Percentiles rank a stretch among this genome's conserved stretches.
Conservation (phyloP, 345 rosid genomes). For the Ailanthus altissimus region DNA sequence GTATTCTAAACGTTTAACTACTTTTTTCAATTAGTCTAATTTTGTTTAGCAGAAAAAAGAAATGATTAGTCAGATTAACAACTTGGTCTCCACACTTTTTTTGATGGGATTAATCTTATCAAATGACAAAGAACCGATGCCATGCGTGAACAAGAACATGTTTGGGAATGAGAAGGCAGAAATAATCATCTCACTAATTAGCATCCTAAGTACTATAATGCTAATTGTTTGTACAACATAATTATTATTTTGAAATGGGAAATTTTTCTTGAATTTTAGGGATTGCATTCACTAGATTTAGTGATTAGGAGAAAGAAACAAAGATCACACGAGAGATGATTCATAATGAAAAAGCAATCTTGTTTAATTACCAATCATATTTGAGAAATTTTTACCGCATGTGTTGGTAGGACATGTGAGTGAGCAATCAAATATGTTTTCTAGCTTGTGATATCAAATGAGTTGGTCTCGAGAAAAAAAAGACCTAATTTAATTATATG, state of each 20-base stretch:
- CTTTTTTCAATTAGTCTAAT: not conserved
- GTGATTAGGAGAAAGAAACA: not conserved
- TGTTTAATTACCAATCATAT: not conserved
- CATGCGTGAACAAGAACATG: conserved; percentile 14
- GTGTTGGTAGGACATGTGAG: too few relatives aligned
- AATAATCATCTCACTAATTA: conserved; percentile 17
- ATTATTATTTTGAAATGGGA: not conserved
- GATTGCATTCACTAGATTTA: not conserved
- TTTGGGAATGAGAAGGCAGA: conserved; percentile 16
- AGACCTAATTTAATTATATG: too few relatives aligned
- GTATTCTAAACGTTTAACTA: conserved; percentile 27
- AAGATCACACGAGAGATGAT: not conserved
- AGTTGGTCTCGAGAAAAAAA: too few relatives aligned
- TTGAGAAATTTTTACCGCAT: too few relatives aligned
- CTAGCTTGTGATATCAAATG: too few relatives aligned
- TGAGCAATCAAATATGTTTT: too few relatives aligned
- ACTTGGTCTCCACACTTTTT: not conserved
- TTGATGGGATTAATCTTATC: not conserved
- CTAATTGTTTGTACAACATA: conserved; percentile 9
- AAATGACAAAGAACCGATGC: not conserved
- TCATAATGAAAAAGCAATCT: too few relatives aligned
- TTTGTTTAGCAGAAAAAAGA: not conserved
- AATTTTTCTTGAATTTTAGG: not conserved
- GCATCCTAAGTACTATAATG: conserved; percentile 20
- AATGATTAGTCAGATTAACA: conserved; percentile 7